These are phyloP conservation scores for Malassezia slooffiae DNA, from an alignment of 1,284 basidiomycete genomes.

Conservation along the genomic window DNA sequence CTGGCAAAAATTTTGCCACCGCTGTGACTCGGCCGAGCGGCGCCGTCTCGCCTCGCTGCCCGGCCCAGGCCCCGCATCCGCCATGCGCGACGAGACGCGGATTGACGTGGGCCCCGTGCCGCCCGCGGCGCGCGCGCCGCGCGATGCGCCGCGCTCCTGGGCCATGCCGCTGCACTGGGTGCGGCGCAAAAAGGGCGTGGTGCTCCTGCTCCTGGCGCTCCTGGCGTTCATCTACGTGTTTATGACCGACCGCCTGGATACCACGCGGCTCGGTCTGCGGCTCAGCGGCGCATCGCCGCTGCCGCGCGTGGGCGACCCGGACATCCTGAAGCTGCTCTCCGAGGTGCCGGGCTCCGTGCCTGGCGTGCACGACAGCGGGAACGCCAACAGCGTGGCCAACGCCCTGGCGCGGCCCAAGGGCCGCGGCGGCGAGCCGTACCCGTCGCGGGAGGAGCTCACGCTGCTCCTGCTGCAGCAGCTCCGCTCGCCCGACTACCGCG, in stretches of 20 bases:
- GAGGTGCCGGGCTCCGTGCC: conserved; percentile 9
- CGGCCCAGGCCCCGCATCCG: too few species aligned
- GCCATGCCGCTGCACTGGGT: conserved; percentile 7
- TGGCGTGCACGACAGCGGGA: background rate
- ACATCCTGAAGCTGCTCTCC: conserved; percentile 2
- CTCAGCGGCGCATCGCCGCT: too few species aligned
- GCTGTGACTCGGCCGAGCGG: conserved; percentile 9
- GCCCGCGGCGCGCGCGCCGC: background rate
- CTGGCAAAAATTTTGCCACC: background rate
- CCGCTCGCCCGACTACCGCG: background rate
- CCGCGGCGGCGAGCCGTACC: conserved; percentile 9
- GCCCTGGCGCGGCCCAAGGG: background rate
- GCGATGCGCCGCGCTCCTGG: background rate
- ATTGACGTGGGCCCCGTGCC: background rate
- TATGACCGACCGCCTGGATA: too few species aligned
- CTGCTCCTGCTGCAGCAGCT: conserved; percentile 6
- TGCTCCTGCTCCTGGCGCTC: background rate
- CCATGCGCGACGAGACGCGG: background rate
- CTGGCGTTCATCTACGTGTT: too few species aligned
- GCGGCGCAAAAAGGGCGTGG: background rate
- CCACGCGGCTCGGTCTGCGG: too few species aligned
- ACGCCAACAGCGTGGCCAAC: background rate
- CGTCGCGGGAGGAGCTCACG: conserved; percentile 2
- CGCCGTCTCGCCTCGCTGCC: background rate
- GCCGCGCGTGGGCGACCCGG: too few species aligned